Percentiles rank a stretch among this genome's conserved stretches.
These are phyloP conservation scores for Apocynum venetum DNA, from an alignment of 257 asterid genomes.

Conservation along the genomic window DNA sequence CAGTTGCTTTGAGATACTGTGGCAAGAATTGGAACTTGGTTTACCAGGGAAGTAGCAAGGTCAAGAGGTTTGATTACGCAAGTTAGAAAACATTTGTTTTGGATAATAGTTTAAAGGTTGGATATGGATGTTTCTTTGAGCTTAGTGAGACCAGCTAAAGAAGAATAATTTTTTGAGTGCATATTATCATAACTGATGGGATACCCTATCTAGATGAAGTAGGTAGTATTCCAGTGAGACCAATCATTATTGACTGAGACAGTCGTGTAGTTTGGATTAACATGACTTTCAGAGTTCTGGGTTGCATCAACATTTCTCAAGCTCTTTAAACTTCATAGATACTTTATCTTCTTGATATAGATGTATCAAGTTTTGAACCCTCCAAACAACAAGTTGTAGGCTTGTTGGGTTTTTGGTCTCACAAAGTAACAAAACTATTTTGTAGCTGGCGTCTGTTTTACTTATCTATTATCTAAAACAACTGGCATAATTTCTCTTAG, in stretches of 20 bases:
- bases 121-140: constrained; percentile 57
- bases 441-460: neutral
- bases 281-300: neutral
- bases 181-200: constrained; percentile 24
- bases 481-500: neutral
- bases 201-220: constrained; percentile 14
- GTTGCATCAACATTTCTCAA: neutral
- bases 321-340: neutral
- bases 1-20: constrained; percentile 26
- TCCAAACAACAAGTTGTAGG: neutral
- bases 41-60: constrained; percentile 10
- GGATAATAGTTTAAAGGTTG: constrained; percentile 36
- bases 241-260: constrained; percentile 1
- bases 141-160: constrained; percentile 19
- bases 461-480: neutral
- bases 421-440: neutral
- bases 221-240: constrained; percentile 10
- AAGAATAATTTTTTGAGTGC: constrained; percentile 27
- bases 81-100: constrained; percentile 32
- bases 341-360: neutral
- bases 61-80: constrained; percentile 12
- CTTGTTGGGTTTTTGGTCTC: too few species aligned
- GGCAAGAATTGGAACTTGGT: constrained; percentile 37
- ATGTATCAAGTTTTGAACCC: neutral
- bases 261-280: neutral